Percentiles rank a stretch among this genome's conserved stretches.
phyloP scores from a whole-genome alignment of 495 filamentous ascomycete species.

The Penicillium bialowiezense region DNA sequence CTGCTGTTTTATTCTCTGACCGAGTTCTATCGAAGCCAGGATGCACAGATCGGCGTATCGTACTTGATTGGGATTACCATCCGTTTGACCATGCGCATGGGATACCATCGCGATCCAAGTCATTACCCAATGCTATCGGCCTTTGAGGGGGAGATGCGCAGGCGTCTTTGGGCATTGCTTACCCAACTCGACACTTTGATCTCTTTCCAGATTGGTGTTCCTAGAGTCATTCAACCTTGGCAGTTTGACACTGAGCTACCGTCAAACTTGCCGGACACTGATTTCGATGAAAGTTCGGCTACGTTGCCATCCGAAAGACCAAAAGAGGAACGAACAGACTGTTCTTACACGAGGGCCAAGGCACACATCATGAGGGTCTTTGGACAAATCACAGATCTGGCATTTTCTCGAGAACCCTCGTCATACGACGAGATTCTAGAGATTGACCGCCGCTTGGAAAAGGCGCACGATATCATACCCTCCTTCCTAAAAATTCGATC shows the following conservation, averaged over 20 bases:
- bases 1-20: conserved; percentile 35
- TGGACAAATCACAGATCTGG: conserved; percentile 45
- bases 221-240: conserved; percentile 41
- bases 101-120: conserved; percentile 44
- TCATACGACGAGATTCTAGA: conserved; percentile 80
- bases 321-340: conserved; percentile 32
- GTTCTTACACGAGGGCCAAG: conserved; percentile 39
- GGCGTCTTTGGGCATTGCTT: conserved; percentile 39
- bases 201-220: conserved; percentile 46
- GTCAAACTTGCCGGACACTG: conserved; percentile 40
- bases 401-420: conserved; percentile 36
- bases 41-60: conserved; percentile 35
- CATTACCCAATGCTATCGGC: conserved; percentile 36
- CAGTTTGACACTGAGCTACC: conserved; percentile 43
- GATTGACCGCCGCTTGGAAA: conserved; percentile 69
- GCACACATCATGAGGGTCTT: conserved; percentile 40
- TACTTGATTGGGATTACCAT: conserved; percentile 38
- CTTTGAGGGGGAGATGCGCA: conserved; percentile 45
- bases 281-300: conserved; percentile 36
- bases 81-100: conserved; percentile 43
- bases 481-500: conserved; percentile 66
- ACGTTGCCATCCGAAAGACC: conserved; percentile 37
- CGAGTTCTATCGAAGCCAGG: conserved; percentile 36
- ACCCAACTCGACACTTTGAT: conserved; percentile 42
- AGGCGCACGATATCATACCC: conserved; percentile 63